phyloP scores from a whole-genome alignment of 2,329 filamentous ascomycete genomes.

The Aureobasidium uvarum region DNA sequence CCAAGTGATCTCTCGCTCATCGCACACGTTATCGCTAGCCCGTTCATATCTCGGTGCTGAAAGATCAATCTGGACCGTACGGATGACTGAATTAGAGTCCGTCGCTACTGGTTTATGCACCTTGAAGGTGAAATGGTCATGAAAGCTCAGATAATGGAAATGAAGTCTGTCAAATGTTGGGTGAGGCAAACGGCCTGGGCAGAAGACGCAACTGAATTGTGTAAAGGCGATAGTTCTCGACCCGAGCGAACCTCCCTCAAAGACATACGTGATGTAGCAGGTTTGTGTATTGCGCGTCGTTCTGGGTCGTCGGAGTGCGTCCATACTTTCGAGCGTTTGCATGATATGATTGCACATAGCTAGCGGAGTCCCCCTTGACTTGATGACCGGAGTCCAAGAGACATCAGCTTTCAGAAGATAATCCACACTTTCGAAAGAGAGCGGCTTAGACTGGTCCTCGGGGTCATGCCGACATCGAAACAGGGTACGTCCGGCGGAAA shows the following conservation, averaged over 20 bases:
- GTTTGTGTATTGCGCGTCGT: background rate
- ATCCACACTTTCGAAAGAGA: slow-evolving; percentile 27
- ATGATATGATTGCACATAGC: slow-evolving; percentile 12
- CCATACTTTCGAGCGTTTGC: slow-evolving; percentile 8
- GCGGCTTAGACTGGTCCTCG: background rate
- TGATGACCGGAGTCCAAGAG: slow-evolving; percentile 29
- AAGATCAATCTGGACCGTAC: slow-evolving; percentile 23
- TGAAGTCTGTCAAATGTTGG: slow-evolving; percentile 36
- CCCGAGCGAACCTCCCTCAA: slow-evolving; percentile 22
- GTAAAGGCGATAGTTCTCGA: slow-evolving; percentile 25
- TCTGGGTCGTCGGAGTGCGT: slow-evolving; percentile 34
- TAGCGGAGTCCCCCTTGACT: background rate
- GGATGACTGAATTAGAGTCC: background rate
- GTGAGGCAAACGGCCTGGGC: slow-evolving; percentile 29
- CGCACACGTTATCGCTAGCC: slow-evolving; percentile 34
- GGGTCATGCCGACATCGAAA: slow-evolving; percentile 31
- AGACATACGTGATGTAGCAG: slow-evolving; percentile 26
- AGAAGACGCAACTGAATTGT: slow-evolving; percentile 34
- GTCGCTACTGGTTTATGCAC: slow-evolving; percentile 26
- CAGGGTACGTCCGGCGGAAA: background rate
- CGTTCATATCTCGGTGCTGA: slow-evolving; percentile 31
- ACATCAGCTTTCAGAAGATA: slow-evolving; percentile 26
- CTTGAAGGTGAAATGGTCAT: slow-evolving; percentile 40
- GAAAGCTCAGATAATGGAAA: slow-evolving; percentile 39
- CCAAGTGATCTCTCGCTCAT: slow-evolving; percentile 37